Conservation (phyloP, 345 rosid species). For the Anastatica hierochuntica region DNA sequence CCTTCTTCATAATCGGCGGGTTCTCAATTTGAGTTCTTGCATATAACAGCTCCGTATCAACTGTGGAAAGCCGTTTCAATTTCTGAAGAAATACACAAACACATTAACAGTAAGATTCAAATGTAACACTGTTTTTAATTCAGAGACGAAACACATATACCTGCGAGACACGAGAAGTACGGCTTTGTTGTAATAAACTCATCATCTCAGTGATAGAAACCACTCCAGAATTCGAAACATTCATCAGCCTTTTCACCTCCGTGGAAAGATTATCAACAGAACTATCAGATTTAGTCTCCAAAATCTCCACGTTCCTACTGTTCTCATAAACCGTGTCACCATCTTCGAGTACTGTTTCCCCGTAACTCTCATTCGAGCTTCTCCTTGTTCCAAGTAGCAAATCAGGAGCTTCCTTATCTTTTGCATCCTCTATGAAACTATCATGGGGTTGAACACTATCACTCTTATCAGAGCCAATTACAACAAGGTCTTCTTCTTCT, state of each 20-base stretch:
- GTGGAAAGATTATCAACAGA: constrained; percentile 20
- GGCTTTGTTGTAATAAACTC: constrained; percentile 45
- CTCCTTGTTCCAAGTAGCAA: constrained; percentile 5
- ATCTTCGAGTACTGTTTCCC: constrained; percentile 23
- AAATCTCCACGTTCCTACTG: constrained; percentile 23
- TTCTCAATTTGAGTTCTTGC: constrained; percentile 62
- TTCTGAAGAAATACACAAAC: constrained; percentile 31
- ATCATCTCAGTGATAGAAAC: constrained; percentile 65
- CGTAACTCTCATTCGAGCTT: constrained; percentile 5
- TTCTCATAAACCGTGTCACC: constrained; percentile 4
- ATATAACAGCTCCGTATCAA: constrained; percentile 42
- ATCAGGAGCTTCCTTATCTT: constrained; percentile 18
- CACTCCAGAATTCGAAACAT: constrained; percentile 30
- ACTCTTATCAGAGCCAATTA: constrained; percentile 15
- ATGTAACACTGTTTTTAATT: background rate
- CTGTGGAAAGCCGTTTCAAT: constrained; percentile 48
- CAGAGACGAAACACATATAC: constrained; percentile 29
- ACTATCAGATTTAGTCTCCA: constrained; percentile 17
- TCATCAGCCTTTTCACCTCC: constrained; percentile 27
- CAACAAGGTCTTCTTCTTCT: constrained; percentile 11
- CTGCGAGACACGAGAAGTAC: constrained; percentile 32
- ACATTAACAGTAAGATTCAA: background rate
- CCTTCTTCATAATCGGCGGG: constrained; percentile 39
- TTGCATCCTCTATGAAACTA: constrained; percentile 10
- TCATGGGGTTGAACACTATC: background rate